A percentile compares a stretch with the other conserved stretches of the same genome.
These are phyloP conservation scores for Cutaneotrichosporon arboriforme DNA, from an alignment of 1,284 basidiomycete genomes.

Conservation along the genomic window DNA sequence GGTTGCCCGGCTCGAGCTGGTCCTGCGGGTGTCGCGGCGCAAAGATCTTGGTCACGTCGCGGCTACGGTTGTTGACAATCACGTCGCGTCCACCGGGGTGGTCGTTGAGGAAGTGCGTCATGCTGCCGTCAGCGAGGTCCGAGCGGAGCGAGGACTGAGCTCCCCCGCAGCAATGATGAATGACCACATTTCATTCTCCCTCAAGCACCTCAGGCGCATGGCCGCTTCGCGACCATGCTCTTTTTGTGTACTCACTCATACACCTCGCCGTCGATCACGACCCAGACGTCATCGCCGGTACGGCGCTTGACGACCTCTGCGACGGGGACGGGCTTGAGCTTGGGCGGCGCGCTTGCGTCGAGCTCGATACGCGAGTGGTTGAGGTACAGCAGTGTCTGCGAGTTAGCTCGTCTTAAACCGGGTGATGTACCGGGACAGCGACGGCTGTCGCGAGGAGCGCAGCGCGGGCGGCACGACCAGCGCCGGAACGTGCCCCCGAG, in stretches of 20 bases:
- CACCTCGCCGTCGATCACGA: conserved; percentile 43
- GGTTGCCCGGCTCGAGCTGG: conserved; percentile 37
- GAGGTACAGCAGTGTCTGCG: conserved; percentile 8
- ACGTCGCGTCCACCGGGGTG: conserved; percentile 46
- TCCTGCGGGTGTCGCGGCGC: conserved; percentile 41
- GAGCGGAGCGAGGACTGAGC: background rate
- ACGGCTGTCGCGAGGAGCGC: conserved; percentile 3
- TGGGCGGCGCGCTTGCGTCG: background rate
- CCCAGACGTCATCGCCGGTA: conserved; percentile 36
- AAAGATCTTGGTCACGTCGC: conserved; percentile 43
- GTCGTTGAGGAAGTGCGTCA: conserved; percentile 40
- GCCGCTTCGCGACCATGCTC: too few relatives aligned
- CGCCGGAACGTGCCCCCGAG: background rate
- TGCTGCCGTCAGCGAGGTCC: conserved; percentile 21
- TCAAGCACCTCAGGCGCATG: too few relatives aligned
- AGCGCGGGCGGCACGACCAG: background rate
- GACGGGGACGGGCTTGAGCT: conserved; percentile 18
- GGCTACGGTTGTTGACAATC: conserved; percentile 33
- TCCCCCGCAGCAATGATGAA: background rate
- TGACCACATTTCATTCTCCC: too few relatives aligned
- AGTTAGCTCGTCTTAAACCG: background rate
- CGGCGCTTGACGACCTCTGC: conserved; percentile 31
- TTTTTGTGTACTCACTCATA: conserved; percentile 46
- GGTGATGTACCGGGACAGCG: background rate
- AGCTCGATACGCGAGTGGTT: conserved; percentile 1